Evolutionary conservation across 176 grass and related monocot species (phyloP).

Genomic region (Rhynchospora breviuscula): DNA sequence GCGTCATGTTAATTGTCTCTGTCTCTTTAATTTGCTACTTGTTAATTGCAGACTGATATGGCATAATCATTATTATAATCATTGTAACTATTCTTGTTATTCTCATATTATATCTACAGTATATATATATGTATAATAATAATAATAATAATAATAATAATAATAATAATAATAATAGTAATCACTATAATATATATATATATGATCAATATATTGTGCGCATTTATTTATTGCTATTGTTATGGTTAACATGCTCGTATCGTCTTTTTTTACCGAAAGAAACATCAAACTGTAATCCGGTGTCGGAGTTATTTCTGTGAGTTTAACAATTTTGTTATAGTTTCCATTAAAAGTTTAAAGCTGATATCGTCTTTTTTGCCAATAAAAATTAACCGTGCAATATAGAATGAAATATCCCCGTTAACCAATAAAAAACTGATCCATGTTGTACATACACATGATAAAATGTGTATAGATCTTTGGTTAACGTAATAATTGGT

Average conservation of each 20-base stretch:
- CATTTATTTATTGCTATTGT: not conserved
- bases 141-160: too few species aligned
- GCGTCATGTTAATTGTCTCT: not conserved
- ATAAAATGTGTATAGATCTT: too few species aligned
- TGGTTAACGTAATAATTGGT: too few species aligned
- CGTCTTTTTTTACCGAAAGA: not conserved
- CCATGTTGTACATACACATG: too few species aligned
- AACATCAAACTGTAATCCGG: not conserved
- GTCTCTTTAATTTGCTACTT: not conserved
- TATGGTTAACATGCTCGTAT: not conserved
- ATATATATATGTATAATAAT: not conserved
- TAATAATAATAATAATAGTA: too few species aligned
- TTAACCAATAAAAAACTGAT: too few species aligned
- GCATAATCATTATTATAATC: not conserved
- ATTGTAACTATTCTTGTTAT: not conserved
- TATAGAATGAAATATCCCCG: too few species aligned
- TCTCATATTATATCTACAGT: too few species aligned
- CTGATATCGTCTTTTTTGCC: too few species aligned
- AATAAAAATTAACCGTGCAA: too few species aligned
- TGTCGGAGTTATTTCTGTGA: not conserved
- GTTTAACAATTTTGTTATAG: not conserved
- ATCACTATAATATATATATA: too few species aligned
- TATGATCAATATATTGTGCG: not conserved
- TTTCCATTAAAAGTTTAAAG: not conserved
- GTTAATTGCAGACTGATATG: not conserved